Percentiles rank a stretch among this genome's conserved stretches.
These are phyloP conservation scores for Trichoderma aggressivum DNA, from an alignment of 2,329 filamentous ascomycete genomes.

Conservation along the genomic window DNA sequence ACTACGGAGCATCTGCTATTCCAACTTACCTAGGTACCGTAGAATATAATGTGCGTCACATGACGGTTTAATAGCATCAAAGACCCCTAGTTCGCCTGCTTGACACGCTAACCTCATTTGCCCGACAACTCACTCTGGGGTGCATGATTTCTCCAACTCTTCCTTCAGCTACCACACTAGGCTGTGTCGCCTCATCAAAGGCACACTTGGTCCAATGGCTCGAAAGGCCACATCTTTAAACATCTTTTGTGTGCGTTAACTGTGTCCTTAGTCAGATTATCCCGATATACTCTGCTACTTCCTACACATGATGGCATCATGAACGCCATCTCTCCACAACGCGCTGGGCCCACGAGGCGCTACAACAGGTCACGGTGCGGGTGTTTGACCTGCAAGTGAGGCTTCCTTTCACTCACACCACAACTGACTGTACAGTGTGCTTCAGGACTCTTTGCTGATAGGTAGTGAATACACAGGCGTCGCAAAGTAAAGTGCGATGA, in stretches of 20 bases:
- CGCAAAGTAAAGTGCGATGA: conserved; percentile 37
- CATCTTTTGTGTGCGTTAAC: background rate
- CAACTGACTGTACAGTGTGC: rapidly evolving
- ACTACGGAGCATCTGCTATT: background rate
- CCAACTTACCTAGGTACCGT: background rate
- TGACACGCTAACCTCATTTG: background rate
- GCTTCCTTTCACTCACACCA: background rate
- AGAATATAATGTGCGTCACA: background rate
- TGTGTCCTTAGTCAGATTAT: background rate
- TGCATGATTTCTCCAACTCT: background rate
- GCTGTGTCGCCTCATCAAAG: background rate
- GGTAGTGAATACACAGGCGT: background rate
- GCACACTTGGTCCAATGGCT: background rate
- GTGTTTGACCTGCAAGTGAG: conserved; percentile 18
- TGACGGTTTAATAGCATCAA: background rate
- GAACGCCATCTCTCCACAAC: background rate
- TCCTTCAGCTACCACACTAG: background rate
- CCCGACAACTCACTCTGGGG: background rate
- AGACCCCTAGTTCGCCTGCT: background rate
- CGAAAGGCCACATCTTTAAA: background rate
- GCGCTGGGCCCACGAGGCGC: background rate
- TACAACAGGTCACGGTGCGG: conserved; percentile 13
- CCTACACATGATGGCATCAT: background rate
- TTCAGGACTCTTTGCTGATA: background rate
- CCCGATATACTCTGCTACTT: background rate